phyloP scores from a whole-genome alignment of 2,329 filamentous ascomycete species.

The Fusarium humuli region DNA sequence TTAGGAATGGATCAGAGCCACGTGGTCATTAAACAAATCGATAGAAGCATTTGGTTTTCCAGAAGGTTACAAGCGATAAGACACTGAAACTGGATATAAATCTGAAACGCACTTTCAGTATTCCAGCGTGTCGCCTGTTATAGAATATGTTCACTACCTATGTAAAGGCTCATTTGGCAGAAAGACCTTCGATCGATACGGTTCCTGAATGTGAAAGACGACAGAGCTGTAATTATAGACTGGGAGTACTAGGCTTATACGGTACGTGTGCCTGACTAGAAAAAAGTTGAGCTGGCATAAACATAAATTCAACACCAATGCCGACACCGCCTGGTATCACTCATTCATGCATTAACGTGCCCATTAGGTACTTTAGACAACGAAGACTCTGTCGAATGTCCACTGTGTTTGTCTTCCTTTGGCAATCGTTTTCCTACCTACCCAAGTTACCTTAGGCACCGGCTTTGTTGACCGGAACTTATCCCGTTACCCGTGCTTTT shows the following conservation, averaged over 20 bases:
- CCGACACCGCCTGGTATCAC: neutral
- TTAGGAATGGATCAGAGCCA: neutral
- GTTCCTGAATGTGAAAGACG: neutral
- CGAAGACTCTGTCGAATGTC: neutral
- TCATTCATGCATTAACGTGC: neutral
- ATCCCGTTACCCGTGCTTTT: neutral
- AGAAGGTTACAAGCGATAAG: slow-evolving; percentile 3
- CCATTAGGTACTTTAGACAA: neutral
- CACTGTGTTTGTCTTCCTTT: neutral
- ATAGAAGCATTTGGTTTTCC: slow-evolving; percentile 4
- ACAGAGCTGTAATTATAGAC: neutral
- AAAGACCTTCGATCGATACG: neutral
- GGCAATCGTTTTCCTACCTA: neutral
- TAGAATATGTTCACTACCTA: neutral
- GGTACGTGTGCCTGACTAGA: neutral
- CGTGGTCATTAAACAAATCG: neutral
- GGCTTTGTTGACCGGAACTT: neutral
- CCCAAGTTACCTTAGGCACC: neutral
- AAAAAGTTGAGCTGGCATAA: neutral
- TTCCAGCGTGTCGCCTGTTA: neutral
- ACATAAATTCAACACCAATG: slow-evolving; percentile 1
- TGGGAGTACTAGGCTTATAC: neutral
- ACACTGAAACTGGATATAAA: neutral
- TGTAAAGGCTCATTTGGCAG: neutral
- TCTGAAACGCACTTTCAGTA: neutral